Conservation (phyloP, 495 filamentous ascomycete genomes). For the Penicillium salamii region DNA sequence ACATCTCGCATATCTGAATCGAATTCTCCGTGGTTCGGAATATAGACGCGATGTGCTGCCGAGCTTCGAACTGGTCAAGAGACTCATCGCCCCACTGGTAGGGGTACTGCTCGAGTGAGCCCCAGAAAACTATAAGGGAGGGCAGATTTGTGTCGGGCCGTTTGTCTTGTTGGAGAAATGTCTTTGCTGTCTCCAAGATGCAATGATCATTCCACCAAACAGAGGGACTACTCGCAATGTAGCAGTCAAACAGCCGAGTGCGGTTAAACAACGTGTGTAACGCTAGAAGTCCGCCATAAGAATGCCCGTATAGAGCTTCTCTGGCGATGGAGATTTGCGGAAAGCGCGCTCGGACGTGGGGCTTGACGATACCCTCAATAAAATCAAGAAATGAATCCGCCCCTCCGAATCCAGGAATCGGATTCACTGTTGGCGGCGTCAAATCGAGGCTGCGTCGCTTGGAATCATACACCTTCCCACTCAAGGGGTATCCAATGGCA, state of each 20-base stretch:
- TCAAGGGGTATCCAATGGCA: conserved; percentile 25
- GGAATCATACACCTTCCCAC: conserved; percentile 16
- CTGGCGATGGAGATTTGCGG: conserved; percentile 9
- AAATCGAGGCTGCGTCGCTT: conserved; percentile 19
- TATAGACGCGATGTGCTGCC: conserved; percentile 41
- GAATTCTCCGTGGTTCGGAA: conserved; percentile 42
- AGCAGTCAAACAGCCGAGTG: conserved; percentile 19
- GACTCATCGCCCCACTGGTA: conserved; percentile 25
- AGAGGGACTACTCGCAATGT: conserved; percentile 24
- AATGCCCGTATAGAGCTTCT: conserved; percentile 26
- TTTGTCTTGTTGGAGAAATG: conserved; percentile 8
- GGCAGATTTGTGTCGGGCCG: conserved; percentile 1
- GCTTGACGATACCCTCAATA: conserved; percentile 17
- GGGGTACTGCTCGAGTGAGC: conserved; percentile 40
- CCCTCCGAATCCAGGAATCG: conserved; percentile 13
- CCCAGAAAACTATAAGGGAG: conserved; percentile 17
- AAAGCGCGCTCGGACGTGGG: conserved; percentile 13
- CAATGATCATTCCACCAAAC: conserved; percentile 24
- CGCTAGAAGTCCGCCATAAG: conserved; percentile 24
- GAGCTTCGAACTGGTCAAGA: conserved; percentile 35
- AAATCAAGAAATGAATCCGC: conserved; percentile 26
- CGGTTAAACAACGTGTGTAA: conserved; percentile 27
- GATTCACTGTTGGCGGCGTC: conserved; percentile 15
- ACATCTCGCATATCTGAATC: conserved; percentile 18
- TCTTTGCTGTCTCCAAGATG: conserved; percentile 16